Evolutionary conservation across 2,329 filamentous ascomycete species (phyloP).

Genomic region (Neofusicoccum umdonicola): DNA sequence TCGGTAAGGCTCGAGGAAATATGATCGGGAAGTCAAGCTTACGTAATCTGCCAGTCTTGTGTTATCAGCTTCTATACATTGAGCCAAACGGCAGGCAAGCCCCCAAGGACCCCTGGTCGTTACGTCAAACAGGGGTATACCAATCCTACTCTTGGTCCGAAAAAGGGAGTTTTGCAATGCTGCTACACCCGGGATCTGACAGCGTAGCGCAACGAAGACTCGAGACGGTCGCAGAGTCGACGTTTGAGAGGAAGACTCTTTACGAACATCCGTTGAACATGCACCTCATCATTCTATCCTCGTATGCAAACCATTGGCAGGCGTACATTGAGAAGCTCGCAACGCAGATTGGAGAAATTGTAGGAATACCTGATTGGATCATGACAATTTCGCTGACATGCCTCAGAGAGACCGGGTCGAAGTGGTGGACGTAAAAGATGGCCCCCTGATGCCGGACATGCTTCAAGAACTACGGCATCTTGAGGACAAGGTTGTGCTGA

Average conservation of each 20-base stretch:
- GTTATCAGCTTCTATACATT: conserved; percentile 21
- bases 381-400: background rate
- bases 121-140: conserved; percentile 20
- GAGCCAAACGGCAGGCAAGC: conserved; percentile 18
- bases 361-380: background rate
- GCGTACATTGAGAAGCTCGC: conserved; percentile 17
- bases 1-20: conserved; percentile 2
- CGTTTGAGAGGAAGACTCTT: background rate
- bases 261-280: conserved; percentile 15
- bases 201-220: conserved; percentile 8
- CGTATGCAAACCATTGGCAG: conserved; percentile 17
- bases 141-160: background rate
- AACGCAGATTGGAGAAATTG: conserved; percentile 1
- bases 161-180: background rate
- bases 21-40: background rate
- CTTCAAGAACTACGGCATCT: background rate
- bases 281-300: conserved; percentile 17
- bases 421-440: background rate
- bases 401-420: background rate
- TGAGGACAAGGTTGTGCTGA: background rate
- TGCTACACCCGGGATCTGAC: conserved; percentile 17
- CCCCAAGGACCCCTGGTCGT: conserved; percentile 18
- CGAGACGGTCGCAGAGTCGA: background rate
- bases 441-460: background rate
- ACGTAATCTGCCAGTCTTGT: background rate